Evolutionary conservation across 257 asterid species (phyloP).

Genomic region (Salvia hispanica): DNA sequence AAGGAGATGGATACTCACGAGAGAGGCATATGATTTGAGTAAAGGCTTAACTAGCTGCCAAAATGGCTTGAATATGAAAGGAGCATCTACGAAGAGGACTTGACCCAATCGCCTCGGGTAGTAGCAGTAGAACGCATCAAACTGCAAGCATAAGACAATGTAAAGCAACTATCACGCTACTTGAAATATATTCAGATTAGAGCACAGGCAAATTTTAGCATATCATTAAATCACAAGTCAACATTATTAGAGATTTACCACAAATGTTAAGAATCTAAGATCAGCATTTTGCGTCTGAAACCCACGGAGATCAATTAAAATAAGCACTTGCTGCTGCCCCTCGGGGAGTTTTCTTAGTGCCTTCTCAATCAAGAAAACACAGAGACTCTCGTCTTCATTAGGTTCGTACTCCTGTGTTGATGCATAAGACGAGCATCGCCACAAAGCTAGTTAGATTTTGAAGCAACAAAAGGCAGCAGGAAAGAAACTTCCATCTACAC

Average conservation of each 20-base stretch:
- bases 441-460: constrained; percentile 3
- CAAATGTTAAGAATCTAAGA: constrained; percentile 72
- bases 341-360: constrained; percentile 67
- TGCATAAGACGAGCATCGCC: neutral
- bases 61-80: constrained; percentile 83
- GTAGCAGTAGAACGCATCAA: constrained; percentile 83
- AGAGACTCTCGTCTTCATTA: constrained; percentile 75
- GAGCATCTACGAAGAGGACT: constrained; percentile 87
- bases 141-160: constrained; percentile 48
- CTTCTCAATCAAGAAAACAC: constrained; percentile 80
- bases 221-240: neutral
- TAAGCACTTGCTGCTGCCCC: constrained; percentile 70
- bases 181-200: no score
- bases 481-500: constrained; percentile 2
- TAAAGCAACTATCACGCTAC: neutral
- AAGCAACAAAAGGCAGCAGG: neutral
- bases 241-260: constrained; percentile 50
- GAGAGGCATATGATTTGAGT: constrained; percentile 76
- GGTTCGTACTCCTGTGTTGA: constrained; percentile 49
- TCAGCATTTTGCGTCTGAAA: constrained; percentile 73
- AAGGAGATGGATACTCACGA: constrained; percentile 51
- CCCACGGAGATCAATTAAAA: constrained; percentile 71
- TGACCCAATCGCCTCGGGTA: constrained; percentile 80
- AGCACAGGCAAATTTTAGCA: neutral
- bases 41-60: constrained; percentile 88